phyloP scores from a whole-genome alignment of 345 rosid species.

The Odontarrhena argentea region DNA sequence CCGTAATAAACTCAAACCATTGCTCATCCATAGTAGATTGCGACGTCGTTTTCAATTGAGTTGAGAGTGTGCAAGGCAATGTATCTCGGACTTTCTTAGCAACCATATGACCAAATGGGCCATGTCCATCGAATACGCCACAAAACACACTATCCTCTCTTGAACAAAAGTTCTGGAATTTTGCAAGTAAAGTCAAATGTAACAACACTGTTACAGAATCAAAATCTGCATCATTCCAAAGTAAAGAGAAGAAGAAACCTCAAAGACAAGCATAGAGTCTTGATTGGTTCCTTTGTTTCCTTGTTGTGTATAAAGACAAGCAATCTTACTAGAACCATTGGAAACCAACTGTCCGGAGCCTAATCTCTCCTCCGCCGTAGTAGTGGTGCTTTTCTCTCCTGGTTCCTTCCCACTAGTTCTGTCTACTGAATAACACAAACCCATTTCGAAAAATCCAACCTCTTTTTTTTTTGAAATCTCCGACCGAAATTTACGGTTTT shows the following conservation, averaged over 20 bases:
- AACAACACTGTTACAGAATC: constrained; percentile 27
- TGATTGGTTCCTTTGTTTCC: constrained; percentile 97
- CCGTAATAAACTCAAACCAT: constrained; percentile 52
- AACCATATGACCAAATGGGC: constrained; percentile 96
- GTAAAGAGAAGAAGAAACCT: constrained; percentile 51
- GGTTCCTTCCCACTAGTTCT: constrained; percentile 44
- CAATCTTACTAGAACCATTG: constrained; percentile 63
- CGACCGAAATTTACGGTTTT: constrained; percentile 6
- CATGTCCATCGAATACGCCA: constrained; percentile 97
- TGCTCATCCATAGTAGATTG: constrained; percentile 66
- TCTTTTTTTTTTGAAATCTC: constrained; percentile 10
- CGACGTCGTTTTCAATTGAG: constrained; percentile 55
- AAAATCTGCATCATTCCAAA: constrained; percentile 28
- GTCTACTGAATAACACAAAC: constrained; percentile 68
- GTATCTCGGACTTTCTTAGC: constrained; percentile 88
- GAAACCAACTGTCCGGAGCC: constrained; percentile 57
- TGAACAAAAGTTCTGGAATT: constrained; percentile 68
- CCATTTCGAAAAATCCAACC: constrained; percentile 50
- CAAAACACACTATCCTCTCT: constrained; percentile 74
- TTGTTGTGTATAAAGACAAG: constrained; percentile 89
- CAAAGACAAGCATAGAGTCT: constrained; percentile 96
- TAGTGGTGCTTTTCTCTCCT: constrained; percentile 34
- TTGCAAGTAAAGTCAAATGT: background rate
- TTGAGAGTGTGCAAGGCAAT: constrained; percentile 63
- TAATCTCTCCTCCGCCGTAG: constrained; percentile 33